Conservation (phyloP, 2,329 filamentous ascomycete genomes). For the Lachnellula cervina region DNA sequence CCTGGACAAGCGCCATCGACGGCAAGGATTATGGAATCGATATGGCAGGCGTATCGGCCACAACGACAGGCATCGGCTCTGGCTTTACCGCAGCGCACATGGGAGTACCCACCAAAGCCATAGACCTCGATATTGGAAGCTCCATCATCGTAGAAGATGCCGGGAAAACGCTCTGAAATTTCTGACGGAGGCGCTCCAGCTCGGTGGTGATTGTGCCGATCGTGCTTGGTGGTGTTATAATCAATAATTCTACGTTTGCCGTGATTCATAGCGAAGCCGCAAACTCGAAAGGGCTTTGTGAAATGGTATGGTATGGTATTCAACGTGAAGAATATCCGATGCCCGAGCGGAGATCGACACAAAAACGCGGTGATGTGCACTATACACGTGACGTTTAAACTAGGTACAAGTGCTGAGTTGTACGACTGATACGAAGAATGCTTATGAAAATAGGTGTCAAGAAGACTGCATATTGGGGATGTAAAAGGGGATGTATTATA, state of each 20-base stretch:
- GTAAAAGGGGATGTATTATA: too few species aligned
- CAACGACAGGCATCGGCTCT: background rate
- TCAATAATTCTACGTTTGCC: background rate
- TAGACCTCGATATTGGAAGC: background rate
- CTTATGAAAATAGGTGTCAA: too few species aligned
- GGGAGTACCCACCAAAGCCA: background rate
- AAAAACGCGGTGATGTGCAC: too few species aligned
- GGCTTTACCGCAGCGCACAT: background rate
- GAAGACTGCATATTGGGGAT: too few species aligned
- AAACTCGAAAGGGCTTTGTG: background rate
- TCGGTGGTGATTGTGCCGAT: background rate
- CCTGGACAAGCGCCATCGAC: background rate
- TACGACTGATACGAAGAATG: too few species aligned
- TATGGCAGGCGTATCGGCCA: background rate
- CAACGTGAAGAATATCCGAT: too few species aligned
- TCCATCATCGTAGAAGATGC: background rate
- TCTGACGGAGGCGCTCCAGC: background rate
- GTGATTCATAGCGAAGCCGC: background rate
- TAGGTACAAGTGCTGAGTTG: too few species aligned
- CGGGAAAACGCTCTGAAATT: background rate
- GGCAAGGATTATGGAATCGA: background rate
- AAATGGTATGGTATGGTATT: background rate
- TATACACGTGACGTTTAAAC: too few species aligned
- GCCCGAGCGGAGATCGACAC: too few species aligned
- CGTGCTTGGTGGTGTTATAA: background rate